Base-by-base conservation (phyloP, 2,329 filamentous ascomycete genomes). In the Tolypocladium guangdongense region DNA sequence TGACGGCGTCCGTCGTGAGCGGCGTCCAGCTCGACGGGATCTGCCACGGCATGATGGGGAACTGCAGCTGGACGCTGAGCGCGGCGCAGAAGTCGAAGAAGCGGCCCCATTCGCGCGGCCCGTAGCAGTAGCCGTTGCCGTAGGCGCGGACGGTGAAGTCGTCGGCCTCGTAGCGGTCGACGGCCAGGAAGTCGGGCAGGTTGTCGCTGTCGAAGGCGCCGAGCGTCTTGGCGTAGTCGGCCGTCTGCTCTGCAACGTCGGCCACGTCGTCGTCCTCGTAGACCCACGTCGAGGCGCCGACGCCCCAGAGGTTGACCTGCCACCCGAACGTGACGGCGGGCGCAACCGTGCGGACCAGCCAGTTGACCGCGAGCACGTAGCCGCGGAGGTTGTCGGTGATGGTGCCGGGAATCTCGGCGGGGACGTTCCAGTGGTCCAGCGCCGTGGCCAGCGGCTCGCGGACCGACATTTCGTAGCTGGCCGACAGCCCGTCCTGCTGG, bases 41-140 rank as follows among this genome's bases (percentile, higher is more conserved):
- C 53, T 52, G 53, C 53, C 53, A 55, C 38, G 50, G 30, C 53
- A 52, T 52, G 6, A 55, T 22, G 27, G 50, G 53, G 12, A 32
- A 27, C 18, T 33, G 27, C 7, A 55, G 36, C 11, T 20, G 22
- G 4, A 12, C 27, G 22, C 46, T 36, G 18, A 55, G 38, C 1
- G 32, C 14, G 3, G 16, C n/a, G 38, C 46, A 52, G 24, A 52
- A 55, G 37, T 55, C 50, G 22, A 52, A 55, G 46, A 50, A 55
- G 18, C 38, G 50, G 18, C 36, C 8, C 53, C 53, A 55, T 30
- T 55, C 50, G 22, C 33, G 32, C 18, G 53, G 50, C 6, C 53
- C 50, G 36, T 55, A 55, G 50, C 45, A 52, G 24, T 50, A 52
- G 38, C 53, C 32, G 32, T 50, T 50, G n/a, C 7, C n/a, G n/a